Evolutionary conservation across 1,284 basidiomycete genomes (phyloP).

Genomic region (Naganishia albida): DNA sequence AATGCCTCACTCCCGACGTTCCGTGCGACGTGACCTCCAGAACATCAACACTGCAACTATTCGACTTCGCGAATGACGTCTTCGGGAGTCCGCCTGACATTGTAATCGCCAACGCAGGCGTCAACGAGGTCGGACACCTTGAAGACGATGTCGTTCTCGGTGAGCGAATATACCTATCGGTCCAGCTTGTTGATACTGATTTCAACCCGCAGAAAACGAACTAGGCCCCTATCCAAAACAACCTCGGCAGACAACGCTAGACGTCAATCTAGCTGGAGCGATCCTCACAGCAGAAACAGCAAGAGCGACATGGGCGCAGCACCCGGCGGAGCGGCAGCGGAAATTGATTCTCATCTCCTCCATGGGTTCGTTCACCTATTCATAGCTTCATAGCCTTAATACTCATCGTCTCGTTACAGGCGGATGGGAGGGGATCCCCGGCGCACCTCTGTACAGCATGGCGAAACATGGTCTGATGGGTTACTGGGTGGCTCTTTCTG

Average conservation of each 20-base stretch:
- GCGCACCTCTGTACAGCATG: conserved; percentile 33
- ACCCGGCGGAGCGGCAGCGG: conserved; percentile 26
- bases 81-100: conserved; percentile 37
- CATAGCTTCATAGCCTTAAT: neutral
- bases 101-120: conserved; percentile 40
- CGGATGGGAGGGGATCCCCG: conserved; percentile 35
- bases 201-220: conserved; percentile 5
- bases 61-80: conserved; percentile 31
- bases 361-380: conserved; percentile 32
- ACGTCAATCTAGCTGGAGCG: conserved; percentile 37
- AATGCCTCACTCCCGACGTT: conserved; percentile 22
- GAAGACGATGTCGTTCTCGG: conserved; percentile 35
- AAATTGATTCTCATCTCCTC: conserved; percentile 37
- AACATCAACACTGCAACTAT: conserved; percentile 30
- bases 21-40: conserved; percentile 35
- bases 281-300: conserved; percentile 35
- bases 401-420: conserved; percentile 8
- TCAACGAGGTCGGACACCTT: conserved; percentile 33
- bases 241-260: conserved; percentile 31
- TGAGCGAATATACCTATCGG: conserved; percentile 11
- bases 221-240: conserved; percentile 16
- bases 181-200: neutral
- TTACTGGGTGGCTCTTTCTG: conserved; percentile 36
- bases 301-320: conserved; percentile 33
- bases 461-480: conserved; percentile 38